These are phyloP conservation scores for Fusarium cicatricum DNA, from an alignment of 2,329 filamentous ascomycete species.

Conservation along the genomic window DNA sequence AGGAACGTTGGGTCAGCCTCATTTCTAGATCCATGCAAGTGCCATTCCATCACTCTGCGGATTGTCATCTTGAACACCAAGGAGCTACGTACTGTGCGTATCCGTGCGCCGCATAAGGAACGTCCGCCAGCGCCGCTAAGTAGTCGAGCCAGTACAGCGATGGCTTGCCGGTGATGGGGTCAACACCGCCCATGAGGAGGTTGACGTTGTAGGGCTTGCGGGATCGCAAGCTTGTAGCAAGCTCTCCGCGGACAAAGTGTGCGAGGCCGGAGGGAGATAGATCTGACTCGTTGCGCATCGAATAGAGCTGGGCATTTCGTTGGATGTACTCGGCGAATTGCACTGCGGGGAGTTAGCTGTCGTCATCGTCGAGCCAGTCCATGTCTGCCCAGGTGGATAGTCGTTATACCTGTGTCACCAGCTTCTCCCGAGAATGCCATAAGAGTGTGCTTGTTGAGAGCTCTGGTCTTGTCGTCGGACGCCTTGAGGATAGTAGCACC, in stretches of 20 bases:
- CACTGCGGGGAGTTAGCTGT: slow-evolving; percentile 63
- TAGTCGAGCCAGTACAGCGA: slow-evolving; percentile 98
- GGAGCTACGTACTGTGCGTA: slow-evolving; percentile 82
- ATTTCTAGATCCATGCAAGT: neutral
- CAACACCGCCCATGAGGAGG: slow-evolving; percentile 90
- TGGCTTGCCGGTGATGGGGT: slow-evolving; percentile 90
- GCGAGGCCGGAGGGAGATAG: slow-evolving; percentile 89
- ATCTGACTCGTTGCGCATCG: slow-evolving; percentile 96
- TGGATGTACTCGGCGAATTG: slow-evolving; percentile 99
- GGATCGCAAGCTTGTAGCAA: slow-evolving; percentile 89
- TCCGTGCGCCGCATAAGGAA: slow-evolving; percentile 96
- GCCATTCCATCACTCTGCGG: neutral
- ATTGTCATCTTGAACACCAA: neutral
- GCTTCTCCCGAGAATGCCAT: slow-evolving; percentile 97
- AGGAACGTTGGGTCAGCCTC: slow-evolving; percentile 34
- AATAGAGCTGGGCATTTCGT: slow-evolving; percentile 97
- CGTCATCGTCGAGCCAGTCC: slow-evolving; percentile 11
- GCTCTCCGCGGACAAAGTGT: slow-evolving; percentile 92
- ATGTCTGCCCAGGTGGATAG: neutral
- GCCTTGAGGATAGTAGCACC: slow-evolving; percentile 96
- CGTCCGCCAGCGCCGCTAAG: slow-evolving; percentile 83
- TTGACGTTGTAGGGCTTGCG: slow-evolving; percentile 97
- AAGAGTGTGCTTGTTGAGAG: slow-evolving; percentile 91
- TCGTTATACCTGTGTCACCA: slow-evolving; percentile 81
- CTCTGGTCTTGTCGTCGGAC: slow-evolving; percentile 93